phyloP scores from a whole-genome alignment of 331 rosid species.

The Ulmus americana region DNA sequence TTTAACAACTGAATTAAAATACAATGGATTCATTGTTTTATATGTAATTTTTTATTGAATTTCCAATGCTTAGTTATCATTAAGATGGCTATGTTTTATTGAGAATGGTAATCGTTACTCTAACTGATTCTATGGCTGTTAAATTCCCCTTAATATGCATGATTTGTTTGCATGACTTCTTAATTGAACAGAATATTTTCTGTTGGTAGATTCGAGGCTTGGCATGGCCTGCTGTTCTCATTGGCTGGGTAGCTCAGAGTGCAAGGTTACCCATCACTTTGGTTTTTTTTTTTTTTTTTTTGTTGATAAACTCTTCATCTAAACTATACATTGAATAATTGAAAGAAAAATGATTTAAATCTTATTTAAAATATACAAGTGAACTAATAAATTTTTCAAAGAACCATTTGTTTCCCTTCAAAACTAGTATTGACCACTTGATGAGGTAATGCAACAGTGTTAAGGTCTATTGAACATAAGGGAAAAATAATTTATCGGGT shows the following conservation, averaged over 20 bases:
- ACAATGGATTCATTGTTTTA: background rate
- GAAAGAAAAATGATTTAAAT: background rate
- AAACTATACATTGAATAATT: background rate
- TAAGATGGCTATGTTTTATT: background rate
- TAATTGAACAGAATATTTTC: slow-evolving; percentile 16
- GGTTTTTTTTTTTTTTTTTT: too few relatives aligned
- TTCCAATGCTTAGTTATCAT: background rate
- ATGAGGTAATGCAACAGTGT: background rate
- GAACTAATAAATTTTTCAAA: background rate
- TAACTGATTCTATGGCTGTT: background rate
- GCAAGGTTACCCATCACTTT: slow-evolving; percentile 38
- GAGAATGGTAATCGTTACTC: background rate
- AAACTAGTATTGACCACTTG: background rate
- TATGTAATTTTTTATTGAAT: background rate
- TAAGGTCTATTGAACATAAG: background rate
- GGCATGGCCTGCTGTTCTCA: slow-evolving; percentile 58
- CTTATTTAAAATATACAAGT: background rate
- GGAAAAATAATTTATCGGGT: background rate
- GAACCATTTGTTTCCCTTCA: background rate
- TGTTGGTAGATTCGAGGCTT: slow-evolving; percentile 49
- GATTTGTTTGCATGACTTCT: slow-evolving; percentile 14
- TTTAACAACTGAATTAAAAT: background rate
- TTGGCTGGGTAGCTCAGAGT: slow-evolving; percentile 52
- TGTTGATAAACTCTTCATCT: background rate
- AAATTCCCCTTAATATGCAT: background rate